Evolutionary conservation across 805 yeast genomes (phyloP), one percentile per base, ranked within the genome.

Genomic region (Ogataea pini): DNA sequence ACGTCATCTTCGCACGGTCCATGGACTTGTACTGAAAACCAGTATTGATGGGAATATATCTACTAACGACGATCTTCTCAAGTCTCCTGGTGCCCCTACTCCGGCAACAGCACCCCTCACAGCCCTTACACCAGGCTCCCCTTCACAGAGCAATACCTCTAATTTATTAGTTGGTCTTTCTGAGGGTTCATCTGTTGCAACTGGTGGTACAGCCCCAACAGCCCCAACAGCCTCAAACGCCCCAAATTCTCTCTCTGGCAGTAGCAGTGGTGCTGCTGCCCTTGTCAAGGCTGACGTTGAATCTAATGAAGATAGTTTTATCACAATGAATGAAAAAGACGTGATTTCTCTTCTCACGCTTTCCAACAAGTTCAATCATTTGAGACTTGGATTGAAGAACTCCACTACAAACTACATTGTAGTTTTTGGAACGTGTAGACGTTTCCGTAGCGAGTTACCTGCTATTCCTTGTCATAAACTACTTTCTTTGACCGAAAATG

Each of bases 1-100:
- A 58, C 71, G 96, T 32, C 96, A 87, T 64, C 78, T 85, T 50
- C 69, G 92, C 38, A 88, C 95, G 0, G 94, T 87, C 12, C 96
- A 87, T 64, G 75, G 67, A 19, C 55, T 69, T 42, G 58, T 65
- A 40, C 49, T 60, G 49, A 65, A 63, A 44, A 50, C 60, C 13
- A 56, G 51, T 48, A 58, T 56, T 22, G 64, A 60, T 29, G 58
- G 58, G n/a, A 59, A 58, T 50, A 58, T 57, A 6, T 58, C 60
- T 7, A 58, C 58, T 24, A 57, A 51, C 36, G 59, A 53, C 13
- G 57, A 51, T 17, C 43, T 49, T 22, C 39, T 49, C 39, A 52
- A 54, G 42, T 47, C 61, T 6, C 53, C 56, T 10, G 38, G 16
- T 29, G 32, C 34, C 8, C 34, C 34, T 7, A 13, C 18, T 9